A percentile compares a stretch with the other conserved stretches of the same genome.
Evolutionary conservation across 1,139 yeast species (phyloP).

Genomic region (Nakaseomyces bracarensis): DNA sequence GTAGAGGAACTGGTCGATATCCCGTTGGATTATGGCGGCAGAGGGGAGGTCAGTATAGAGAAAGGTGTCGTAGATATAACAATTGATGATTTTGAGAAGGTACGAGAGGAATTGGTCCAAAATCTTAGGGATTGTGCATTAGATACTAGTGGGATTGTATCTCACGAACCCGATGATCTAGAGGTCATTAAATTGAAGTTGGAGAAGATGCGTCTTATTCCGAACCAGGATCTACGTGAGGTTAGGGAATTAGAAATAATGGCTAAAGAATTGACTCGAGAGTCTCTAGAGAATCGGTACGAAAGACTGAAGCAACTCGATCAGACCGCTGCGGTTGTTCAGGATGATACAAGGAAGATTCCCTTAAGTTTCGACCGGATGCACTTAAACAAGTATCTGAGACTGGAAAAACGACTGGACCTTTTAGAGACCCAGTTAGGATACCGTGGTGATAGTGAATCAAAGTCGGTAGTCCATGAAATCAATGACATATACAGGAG

Average conservation of each 20-base stretch:
- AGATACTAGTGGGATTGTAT: not conserved
- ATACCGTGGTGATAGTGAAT: not conserved
- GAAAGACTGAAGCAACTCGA: not conserved
- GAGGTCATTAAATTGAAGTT: not conserved
- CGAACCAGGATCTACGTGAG: not conserved
- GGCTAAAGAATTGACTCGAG: conserved; percentile 1
- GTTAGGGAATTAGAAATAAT: not conserved
- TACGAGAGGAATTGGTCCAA: not conserved
- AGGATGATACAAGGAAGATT: conserved; percentile 9
- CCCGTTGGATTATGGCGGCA: not conserved
- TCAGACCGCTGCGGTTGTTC: conserved; percentile 2
- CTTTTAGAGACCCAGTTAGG: conserved; percentile 6
- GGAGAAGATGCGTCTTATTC: not conserved
- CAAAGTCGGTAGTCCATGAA: conserved; percentile 13
- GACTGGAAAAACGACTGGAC: conserved; percentile 17
- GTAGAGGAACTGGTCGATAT: not conserved
- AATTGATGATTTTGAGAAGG: not conserved
- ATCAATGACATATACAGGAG: conserved; percentile 24
- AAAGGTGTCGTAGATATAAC: not conserved
- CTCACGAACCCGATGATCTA: not conserved
- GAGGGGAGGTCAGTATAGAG: not conserved
- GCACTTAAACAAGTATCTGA: conserved; percentile 23
- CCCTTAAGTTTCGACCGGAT: not conserved
- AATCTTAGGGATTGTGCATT: not conserved
- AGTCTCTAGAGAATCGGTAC: not conserved